These are phyloP conservation scores for Kuraishia ogatae DNA, from an alignment of 805 yeast genomes.

Conservation along the genomic window DNA sequence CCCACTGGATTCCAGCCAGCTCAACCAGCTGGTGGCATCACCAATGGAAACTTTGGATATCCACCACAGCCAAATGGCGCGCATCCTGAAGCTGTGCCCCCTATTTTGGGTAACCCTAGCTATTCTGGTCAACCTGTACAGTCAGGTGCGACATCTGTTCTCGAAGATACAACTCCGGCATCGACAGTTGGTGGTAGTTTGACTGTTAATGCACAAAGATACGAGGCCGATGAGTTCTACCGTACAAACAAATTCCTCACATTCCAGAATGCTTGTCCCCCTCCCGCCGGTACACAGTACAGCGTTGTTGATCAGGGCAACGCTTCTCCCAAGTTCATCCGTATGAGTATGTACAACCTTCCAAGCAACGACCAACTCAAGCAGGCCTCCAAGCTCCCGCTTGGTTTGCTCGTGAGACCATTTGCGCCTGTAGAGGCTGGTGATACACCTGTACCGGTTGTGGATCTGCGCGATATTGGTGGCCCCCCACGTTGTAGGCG, in stretches of 20 bases:
- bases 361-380: slow-evolving; percentile 70
- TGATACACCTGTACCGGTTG: slow-evolving; percentile 54
- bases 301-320: slow-evolving; percentile 74
- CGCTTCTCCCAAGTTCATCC: slow-evolving; percentile 70
- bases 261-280: slow-evolving; percentile 74
- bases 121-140: not conserved
- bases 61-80: not conserved
- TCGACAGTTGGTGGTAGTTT: slow-evolving; percentile 13
- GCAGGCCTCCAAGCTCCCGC: slow-evolving; percentile 63
- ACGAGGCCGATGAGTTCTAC: slow-evolving; percentile 23
- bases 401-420: slow-evolving; percentile 77
- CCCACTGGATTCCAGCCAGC: not conserved
- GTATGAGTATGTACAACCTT: slow-evolving; percentile 73
- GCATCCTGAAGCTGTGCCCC: not conserved
- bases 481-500: slow-evolving; percentile 89
- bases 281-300: slow-evolving; percentile 68
- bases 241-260: slow-evolving; percentile 49
- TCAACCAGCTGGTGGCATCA: not conserved
- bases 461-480: slow-evolving; percentile 44
- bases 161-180: not conserved
- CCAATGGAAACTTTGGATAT: not conserved
- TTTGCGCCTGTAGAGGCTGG: slow-evolving; percentile 57
- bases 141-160: not conserved
- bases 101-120: not conserved
- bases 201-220: slow-evolving; percentile 27